Percentiles rank a stretch among this genome's conserved stretches.
Conservation (phyloP, 1,139 yeast genomes). For the Sugiyamaella grinbergsii region DNA sequence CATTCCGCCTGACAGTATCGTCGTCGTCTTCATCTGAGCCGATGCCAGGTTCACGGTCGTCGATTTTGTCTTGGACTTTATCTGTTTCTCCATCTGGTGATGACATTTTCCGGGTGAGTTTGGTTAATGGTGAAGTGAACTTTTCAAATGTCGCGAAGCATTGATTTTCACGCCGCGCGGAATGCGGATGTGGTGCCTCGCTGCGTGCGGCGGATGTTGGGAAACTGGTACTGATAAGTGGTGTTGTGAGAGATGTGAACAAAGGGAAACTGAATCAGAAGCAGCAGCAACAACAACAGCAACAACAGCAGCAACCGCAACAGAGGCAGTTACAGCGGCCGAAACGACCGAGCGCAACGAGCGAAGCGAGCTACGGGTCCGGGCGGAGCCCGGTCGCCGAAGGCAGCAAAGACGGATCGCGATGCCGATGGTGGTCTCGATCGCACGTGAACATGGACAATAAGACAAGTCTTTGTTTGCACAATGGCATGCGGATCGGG, state of each 20-base stretch:
- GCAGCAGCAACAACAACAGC: too few species aligned
- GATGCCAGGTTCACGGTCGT: conserved; percentile 4
- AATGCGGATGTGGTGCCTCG: conserved; percentile 10
- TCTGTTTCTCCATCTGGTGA: conserved; percentile 15
- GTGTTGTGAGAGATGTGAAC: too few species aligned
- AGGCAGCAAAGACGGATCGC: neutral
- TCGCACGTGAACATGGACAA: too few species aligned
- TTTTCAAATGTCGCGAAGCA: conserved; percentile 13
- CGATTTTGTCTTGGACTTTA: neutral
- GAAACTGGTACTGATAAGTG: too few species aligned
- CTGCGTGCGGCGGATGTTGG: too few species aligned
- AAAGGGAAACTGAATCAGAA: too few species aligned
- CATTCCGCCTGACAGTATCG: conserved; percentile 16
- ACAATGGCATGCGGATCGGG: too few species aligned
- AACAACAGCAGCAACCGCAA: too few species aligned
- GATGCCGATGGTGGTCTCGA: too few species aligned
- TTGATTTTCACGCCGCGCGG: conserved; percentile 10
- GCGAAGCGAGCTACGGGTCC: conserved; percentile 9
- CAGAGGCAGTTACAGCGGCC: too few species aligned
- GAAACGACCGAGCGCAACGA: neutral
- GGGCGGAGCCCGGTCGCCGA: conserved; percentile 12
- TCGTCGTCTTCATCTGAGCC: conserved; percentile 17
- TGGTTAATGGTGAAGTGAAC: conserved; percentile 5
- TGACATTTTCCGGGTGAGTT: conserved; percentile 10
- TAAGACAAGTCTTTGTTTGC: too few species aligned